Conservation (phyloP, 768 basidiomycete species). For the Trichaptum fuscoviolaceum region DNA sequence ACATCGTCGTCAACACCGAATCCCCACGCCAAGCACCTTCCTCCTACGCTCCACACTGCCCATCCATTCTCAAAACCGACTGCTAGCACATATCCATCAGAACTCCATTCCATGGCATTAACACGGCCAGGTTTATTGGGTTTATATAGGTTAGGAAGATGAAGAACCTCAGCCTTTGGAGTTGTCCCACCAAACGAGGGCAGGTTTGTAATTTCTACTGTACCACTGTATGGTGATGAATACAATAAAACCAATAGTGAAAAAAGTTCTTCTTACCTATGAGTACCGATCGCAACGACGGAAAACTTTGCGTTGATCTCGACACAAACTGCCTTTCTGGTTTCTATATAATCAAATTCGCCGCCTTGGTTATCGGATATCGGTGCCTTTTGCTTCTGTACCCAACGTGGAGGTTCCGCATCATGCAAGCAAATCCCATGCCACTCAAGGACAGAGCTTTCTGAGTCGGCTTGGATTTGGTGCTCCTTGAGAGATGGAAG, state of each 20-base stretch:
- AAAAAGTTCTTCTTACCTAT: conserved; percentile 38
- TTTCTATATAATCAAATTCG: conserved; percentile 46
- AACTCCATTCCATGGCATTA: conserved; percentile 80
- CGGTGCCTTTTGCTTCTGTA: conserved; percentile 57
- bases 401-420: conserved; percentile 70
- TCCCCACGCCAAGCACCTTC: conserved; percentile 76
- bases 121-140: conserved; percentile 54
- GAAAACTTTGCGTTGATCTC: conserved; percentile 80
- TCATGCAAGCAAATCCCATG: conserved; percentile 77
- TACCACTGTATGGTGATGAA: conserved; percentile 40
- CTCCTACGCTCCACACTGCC: conserved; percentile 87
- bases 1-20: conserved; percentile 62
- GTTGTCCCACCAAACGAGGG: conserved; percentile 55
- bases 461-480: conserved; percentile 7
- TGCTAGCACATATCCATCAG: conserved; percentile 91
- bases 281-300: conserved; percentile 73
- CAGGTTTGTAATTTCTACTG: conserved; percentile 61
- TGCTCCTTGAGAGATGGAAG: not conserved
- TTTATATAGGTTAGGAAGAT: conserved; percentile 58
- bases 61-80: conserved; percentile 89
- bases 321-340: conserved; percentile 56
- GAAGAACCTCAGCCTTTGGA: conserved; percentile 56
- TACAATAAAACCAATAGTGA: conserved; percentile 5
- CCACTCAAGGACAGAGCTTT: conserved; percentile 36
- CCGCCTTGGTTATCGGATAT: not conserved